Conservation (phyloP, 2,329 filamentous ascomycete genomes). For the Colletotrichum siamense region DNA sequence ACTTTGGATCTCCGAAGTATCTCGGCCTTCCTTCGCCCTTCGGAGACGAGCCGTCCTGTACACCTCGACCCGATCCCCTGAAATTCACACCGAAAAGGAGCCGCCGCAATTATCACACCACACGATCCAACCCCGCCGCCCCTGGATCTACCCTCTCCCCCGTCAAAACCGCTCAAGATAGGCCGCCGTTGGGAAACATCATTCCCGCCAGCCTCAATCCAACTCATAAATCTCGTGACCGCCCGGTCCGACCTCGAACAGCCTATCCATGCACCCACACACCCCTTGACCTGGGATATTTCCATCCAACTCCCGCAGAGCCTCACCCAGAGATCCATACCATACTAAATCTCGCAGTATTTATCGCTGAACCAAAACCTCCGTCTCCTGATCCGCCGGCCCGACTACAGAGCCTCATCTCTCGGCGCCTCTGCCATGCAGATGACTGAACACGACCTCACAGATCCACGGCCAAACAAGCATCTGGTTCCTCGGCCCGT, state of each 20-base stretch:
- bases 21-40: neutral
- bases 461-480: neutral
- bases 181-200: neutral
- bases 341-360: neutral
- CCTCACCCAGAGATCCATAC: neutral
- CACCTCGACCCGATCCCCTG: neutral
- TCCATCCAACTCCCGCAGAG: neutral
- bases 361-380: neutral
- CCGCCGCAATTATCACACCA: neutral
- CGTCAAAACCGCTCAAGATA: neutral
- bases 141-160: neutral
- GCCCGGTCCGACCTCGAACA: neutral
- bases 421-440: neutral
- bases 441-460: neutral
- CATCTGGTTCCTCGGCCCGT: neutral
- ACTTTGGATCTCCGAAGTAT: neutral
- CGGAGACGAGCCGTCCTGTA: neutral
- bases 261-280: neutral
- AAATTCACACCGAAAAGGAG: neutral
- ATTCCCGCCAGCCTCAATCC: neutral
- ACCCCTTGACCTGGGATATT: neutral
- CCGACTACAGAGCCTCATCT: neutral
- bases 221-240: neutral
- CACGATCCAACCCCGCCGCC: neutral
- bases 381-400: neutral